Percentiles rank a stretch among this genome's conserved stretches.
Conservation (phyloP, 345 rosid genomes). For the Brassica rapa region DNA sequence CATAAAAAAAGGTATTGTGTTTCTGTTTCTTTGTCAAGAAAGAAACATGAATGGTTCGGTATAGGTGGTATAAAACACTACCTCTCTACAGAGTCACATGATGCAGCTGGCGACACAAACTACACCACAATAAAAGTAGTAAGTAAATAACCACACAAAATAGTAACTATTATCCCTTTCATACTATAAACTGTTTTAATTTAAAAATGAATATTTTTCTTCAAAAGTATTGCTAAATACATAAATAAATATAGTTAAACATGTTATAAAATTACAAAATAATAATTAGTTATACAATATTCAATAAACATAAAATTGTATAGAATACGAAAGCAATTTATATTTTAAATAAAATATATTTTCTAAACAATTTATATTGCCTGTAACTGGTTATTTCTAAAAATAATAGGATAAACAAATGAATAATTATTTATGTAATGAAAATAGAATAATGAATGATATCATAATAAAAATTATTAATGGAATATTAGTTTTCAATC, state of each 20-base stretch:
- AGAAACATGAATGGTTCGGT: constrained; percentile 23
- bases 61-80: constrained; percentile 30
- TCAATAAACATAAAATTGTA: too few relatives aligned
- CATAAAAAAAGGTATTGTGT: constrained; percentile 2
- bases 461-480: too few relatives aligned
- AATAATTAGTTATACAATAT: too few relatives aligned
- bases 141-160: constrained; percentile 4
- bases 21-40: background rate
- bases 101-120: constrained; percentile 38
- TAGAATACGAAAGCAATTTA: background rate
- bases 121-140: constrained; percentile 17
- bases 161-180: background rate
- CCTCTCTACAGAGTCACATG: constrained; percentile 4
- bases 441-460: background rate
- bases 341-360: background rate
- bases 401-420: background rate
- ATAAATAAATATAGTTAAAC: background rate
- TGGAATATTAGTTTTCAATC: background rate
- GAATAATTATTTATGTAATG: background rate
- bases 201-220: background rate
- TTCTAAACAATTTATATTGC: background rate
- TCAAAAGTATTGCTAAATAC: background rate
- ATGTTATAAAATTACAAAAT: too few relatives aligned
- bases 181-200: background rate
- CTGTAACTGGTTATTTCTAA: background rate